phyloP scores from a whole-genome alignment of 2,329 filamentous ascomycete genomes.

The Teratosphaeria epicoccoides region DNA sequence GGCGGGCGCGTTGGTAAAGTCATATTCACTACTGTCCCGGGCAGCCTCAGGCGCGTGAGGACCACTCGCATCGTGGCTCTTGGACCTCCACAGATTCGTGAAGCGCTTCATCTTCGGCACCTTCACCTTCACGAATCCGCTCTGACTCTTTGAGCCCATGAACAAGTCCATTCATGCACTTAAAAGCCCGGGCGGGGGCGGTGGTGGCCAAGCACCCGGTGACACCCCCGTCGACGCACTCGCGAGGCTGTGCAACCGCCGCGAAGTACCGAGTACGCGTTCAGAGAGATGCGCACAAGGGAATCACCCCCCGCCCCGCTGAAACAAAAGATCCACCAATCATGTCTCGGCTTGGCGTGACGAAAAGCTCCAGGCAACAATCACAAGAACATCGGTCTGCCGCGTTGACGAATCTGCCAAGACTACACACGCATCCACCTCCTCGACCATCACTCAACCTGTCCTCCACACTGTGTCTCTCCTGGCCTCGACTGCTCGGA shows the following conservation, averaged over 20 bases:
- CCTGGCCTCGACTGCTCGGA: too few species aligned
- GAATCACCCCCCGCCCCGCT: too few species aligned
- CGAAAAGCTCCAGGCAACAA: neutral
- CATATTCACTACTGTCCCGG: neutral
- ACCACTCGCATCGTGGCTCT: conserved; percentile 9
- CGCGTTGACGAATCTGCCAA: neutral
- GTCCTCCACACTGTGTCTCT: neutral
- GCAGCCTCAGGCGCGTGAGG: neutral
- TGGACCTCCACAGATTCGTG: conserved; percentile 13
- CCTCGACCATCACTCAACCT: neutral
- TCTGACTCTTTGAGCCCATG: too few species aligned
- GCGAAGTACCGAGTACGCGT: too few species aligned
- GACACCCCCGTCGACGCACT: neutral
- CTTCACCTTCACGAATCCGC: too few species aligned
- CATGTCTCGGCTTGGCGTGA: neutral
- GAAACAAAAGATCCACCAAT: too few species aligned
- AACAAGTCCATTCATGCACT: too few species aligned
- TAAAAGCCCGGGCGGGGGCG: too few species aligned
- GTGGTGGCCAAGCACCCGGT: neutral
- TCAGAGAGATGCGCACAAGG: neutral
- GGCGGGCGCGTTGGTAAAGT: conserved; percentile 13
- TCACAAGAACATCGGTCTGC: too few species aligned
- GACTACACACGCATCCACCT: neutral
- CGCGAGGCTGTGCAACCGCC: neutral
- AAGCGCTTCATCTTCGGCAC: conserved; percentile 20